Evolutionary conservation across 2,329 filamentous ascomycete genomes (phyloP), one percentile per base, ranked within the genome.

Genomic region (Byssochlamys sp.): DNA sequence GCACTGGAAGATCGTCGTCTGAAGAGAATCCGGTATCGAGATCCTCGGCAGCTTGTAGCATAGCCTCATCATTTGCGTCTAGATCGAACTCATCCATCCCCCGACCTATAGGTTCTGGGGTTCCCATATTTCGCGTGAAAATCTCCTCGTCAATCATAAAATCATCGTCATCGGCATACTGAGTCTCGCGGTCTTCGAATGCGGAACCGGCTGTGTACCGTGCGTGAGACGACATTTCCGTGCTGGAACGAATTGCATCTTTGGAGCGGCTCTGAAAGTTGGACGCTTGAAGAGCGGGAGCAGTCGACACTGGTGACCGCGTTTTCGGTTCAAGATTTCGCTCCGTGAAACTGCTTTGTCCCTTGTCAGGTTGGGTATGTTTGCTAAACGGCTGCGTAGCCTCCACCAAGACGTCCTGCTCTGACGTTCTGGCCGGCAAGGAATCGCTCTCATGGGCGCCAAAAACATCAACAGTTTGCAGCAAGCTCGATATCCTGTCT

Each of bases 31-130:
- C 62, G 54, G 70, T 66, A 25, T 75, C 69, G 31, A 76, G 66
- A 58, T 68, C 63, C 49, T 73, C 70, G n/a, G 70, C 71, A 39
- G 64, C 72, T 57, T 78, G 73, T n/a, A 77, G 65, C 66, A 79
- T 74, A 29, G 77, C 75, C 55, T 75, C 73, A 58, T 78, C 76
- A 54, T 75, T 73, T 33, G 70, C 70, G 59, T 73, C 72, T 57
- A 73, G 67, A 35, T 75, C 74, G 61, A 77, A 77, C 19, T 78
- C 75, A 55, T 75, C 69, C 25, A 67, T 55, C 25, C 66, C 64
- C 24, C 63, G 60, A 0, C 57, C 57, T 29, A 57, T 61, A 33
- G 58, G 59, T 2, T 59, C 55, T 2, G 74, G 72, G 25, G 72
- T 73, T 26, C 70, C 75, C 75, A 78, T 77, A 33, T 70, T 76